A percentile compares a stretch with the other conserved stretches of the same genome.
These are phyloP conservation scores for Ananas comosus DNA, from an alignment of 176 grass and related monocot genomes.

Conservation along the genomic window DNA sequence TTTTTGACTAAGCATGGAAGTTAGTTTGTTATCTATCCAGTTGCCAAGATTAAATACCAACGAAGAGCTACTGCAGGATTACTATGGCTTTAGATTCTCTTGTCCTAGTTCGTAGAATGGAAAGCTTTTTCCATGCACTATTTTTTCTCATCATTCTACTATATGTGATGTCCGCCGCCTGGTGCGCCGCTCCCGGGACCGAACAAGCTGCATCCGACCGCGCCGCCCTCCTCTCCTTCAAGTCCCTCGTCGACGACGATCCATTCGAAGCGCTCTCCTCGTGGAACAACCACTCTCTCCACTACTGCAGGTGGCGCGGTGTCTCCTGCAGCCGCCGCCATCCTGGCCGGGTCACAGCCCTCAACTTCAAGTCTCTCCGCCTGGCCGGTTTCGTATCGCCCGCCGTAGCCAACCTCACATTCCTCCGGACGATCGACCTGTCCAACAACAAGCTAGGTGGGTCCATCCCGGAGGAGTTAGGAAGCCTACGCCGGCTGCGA, in stretches of 20 bases:
- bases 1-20: no score
- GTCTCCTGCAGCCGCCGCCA: conserved; percentile 4
- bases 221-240: conserved; percentile 34
- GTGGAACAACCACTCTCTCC: conserved; percentile 27
- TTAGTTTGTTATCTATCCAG: no score
- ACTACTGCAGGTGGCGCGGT: conserved; percentile 30
- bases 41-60: no score
- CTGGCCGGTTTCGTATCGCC: conserved; percentile 25
- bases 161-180: no score
- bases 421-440: conserved; percentile 25
- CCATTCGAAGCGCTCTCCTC: conserved; percentile 3
- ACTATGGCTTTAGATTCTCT: no score
- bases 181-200: no score
- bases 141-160: no score
- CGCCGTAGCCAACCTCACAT: conserved; percentile 28
- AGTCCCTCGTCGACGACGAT: conserved; percentile 5
- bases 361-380: conserved; percentile 24
- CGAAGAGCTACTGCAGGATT: no score
- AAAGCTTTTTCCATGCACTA: no score
- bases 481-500: no score
- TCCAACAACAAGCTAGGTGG: conserved; percentile 39
- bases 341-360: neutral
- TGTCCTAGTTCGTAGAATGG: no score
- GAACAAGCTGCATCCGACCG: neutral
- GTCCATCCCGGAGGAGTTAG: no score